Evolutionary conservation across 371 early-diverging fungal genomes (phyloP).

Genomic region (Mucor circinelloides): DNA sequence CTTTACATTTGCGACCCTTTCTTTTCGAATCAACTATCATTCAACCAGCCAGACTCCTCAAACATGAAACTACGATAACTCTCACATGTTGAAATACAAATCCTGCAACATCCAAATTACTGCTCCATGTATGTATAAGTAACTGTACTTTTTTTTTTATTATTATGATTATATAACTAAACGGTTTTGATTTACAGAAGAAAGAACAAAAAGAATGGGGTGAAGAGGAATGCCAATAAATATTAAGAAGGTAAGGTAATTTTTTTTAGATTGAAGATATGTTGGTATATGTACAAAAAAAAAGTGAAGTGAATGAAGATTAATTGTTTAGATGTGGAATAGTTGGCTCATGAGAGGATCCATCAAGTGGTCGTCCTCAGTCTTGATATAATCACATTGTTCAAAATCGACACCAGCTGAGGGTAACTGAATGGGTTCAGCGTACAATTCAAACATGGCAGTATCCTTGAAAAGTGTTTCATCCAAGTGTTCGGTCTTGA

Average conservation of each 20-base stretch:
- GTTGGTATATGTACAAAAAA: slow-evolving; percentile 14
- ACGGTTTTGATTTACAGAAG: neutral
- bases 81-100: neutral
- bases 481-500: slow-evolving; percentile 11
- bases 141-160: neutral
- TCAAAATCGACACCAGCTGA: slow-evolving; percentile 22
- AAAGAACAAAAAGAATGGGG: neutral
- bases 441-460: slow-evolving; percentile 22
- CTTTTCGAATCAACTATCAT: neutral
- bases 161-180: neutral
- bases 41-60: neutral
- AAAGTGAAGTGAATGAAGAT: neutral
- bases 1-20: neutral
- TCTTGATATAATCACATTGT: slow-evolving; percentile 25
- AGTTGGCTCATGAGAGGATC: slow-evolving; percentile 25
- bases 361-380: slow-evolving; percentile 21
- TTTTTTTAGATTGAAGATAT: neutral
- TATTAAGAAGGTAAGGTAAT: neutral
- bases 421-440: slow-evolving; percentile 20
- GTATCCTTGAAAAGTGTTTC: slow-evolving; percentile 19
- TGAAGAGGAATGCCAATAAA: neutral
- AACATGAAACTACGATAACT: neutral
- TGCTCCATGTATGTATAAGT: neutral
- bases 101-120: neutral
- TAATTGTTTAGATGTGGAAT: slow-evolving; percentile 18